phyloP scores from a whole-genome alignment of 163 green algal species.

The Scenedesmus sp. region DNA sequence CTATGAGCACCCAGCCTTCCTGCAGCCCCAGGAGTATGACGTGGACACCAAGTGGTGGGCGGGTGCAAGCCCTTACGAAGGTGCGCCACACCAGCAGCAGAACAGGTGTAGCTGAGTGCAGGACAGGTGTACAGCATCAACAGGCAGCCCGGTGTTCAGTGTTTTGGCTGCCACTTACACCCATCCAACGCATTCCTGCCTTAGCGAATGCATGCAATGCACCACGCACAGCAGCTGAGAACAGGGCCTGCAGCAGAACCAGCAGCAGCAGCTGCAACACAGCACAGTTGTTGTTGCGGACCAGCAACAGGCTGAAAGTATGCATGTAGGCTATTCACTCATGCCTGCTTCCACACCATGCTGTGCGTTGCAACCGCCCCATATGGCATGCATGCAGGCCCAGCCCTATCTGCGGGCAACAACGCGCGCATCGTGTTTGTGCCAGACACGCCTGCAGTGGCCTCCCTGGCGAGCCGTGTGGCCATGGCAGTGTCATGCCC shows the following conservation, averaged over 20 bases:
- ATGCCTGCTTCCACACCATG: neutral
- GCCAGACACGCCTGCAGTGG: slow-evolving; percentile 66
- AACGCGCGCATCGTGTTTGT: slow-evolving; percentile 63
- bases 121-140: neutral
- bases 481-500: slow-evolving; percentile 61
- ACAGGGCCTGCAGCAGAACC: neutral
- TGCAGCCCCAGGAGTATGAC: slow-evolving; percentile 37
- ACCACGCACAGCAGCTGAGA: neutral
- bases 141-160: neutral
- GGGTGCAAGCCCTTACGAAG: slow-evolving; percentile 42
- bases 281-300: neutral
- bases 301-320: neutral
- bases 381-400: slow-evolving; percentile 5
- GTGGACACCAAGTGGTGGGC: slow-evolving; percentile 51
- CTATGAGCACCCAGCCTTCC: slow-evolving; percentile 33
- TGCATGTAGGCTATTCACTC: neutral
- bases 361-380: neutral
- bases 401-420: neutral
- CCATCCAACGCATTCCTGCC: neutral
- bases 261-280: neutral
- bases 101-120: neutral
- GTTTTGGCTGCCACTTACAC: neutral
- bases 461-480: slow-evolving; percentile 54
- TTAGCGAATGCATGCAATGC: neutral
- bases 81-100: neutral